Evolutionary conservation across 306 rosid species (phyloP).

Genomic region (Cucurbita pepo): DNA sequence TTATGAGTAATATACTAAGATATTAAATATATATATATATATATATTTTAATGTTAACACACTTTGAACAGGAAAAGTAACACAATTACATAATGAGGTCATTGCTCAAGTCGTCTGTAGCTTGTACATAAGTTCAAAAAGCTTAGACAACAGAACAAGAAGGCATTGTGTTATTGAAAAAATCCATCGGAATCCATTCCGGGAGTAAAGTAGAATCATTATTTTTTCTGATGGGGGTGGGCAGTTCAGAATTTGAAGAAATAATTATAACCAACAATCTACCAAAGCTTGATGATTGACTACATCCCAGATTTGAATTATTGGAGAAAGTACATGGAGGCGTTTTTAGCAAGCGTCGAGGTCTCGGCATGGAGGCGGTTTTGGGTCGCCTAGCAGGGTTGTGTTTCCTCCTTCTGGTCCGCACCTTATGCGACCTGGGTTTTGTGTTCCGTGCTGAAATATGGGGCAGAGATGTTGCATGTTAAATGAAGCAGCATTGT

Average conservation of each 20-base stretch:
- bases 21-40: no score
- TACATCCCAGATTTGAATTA: conserved; percentile 50
- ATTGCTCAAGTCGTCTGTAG: not conserved
- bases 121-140: not conserved
- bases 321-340: conserved; percentile 23
- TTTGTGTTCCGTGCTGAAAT: conserved; percentile 80
- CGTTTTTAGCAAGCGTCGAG: conserved; percentile 64
- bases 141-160: not conserved
- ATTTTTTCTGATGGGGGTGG: not conserved
- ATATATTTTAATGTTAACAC: not conserved
- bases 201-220: not conserved
- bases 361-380: conserved; percentile 89
- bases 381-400: conserved; percentile 57
- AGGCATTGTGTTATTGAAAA: not conserved
- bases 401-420: conserved; percentile 99
- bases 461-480: not conserved
- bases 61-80: not conserved
- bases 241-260: conserved; percentile 16
- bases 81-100: not conserved
- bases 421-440: conserved; percentile 45
- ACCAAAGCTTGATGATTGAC: conserved; percentile 25
- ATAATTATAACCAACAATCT: conserved; percentile 12
- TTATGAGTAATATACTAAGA: no score
- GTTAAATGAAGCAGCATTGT: not conserved
- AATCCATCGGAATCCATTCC: not conserved